Percentiles rank a stretch among this genome's conserved stretches.
Evolutionary conservation across 148 eudicot species (phyloP).

Genomic region (Camellia lanceoleosa): DNA sequence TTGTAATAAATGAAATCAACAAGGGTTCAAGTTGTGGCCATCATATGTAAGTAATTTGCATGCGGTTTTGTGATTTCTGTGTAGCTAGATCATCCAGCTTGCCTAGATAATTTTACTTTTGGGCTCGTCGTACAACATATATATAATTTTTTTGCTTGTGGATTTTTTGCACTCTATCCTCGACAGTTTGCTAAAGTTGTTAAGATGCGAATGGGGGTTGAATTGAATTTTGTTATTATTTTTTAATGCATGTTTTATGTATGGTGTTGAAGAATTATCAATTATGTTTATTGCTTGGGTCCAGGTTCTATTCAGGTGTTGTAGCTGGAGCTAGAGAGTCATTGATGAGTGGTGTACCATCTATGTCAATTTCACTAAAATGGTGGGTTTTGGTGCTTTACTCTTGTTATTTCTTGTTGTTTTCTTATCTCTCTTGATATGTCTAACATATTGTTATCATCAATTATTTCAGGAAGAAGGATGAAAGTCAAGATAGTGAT

Average conservation of each 20-base stretch:
- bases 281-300: too few relatives aligned
- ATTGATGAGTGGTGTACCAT: constrained; percentile 71
- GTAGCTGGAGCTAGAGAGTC: constrained; percentile 97
- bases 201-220: too few relatives aligned
- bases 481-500: constrained; percentile 69
- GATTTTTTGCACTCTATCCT: too few relatives aligned
- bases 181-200: too few relatives aligned
- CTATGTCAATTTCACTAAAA: constrained; percentile 73
- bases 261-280: too few relatives aligned
- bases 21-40: not conserved
- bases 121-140: not conserved
- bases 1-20: too few relatives aligned
- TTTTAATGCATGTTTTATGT: too few relatives aligned
- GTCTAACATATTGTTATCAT: not conserved
- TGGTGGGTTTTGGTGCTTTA: constrained; percentile 45
- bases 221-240: too few relatives aligned
- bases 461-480: constrained; percentile 64
- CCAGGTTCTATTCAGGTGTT: too few relatives aligned
- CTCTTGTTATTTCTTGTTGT: not conserved
- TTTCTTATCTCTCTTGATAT: not conserved
- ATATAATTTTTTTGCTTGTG: too few relatives aligned
- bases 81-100: not conserved
- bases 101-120: not conserved
- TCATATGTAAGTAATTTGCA: constrained; percentile 61
- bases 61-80: not conserved